phyloP scores from a whole-genome alignment of 305 asterid species.

The Withania somnifera region DNA sequence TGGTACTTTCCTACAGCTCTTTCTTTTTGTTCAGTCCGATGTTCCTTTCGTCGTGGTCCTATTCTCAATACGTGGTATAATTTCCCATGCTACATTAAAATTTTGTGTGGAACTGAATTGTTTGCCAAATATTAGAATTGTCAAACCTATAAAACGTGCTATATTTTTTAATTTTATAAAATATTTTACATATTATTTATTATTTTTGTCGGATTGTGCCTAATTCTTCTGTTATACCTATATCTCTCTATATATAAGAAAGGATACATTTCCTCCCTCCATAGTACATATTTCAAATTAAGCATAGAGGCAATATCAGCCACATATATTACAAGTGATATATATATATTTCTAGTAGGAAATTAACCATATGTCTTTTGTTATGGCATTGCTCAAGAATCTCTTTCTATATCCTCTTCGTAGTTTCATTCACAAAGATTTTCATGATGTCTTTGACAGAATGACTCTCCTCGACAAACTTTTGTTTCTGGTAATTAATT shows the following conservation, averaged over 20 bases:
- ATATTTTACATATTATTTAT: not conserved
- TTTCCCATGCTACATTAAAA: not conserved
- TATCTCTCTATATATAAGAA: not conserved
- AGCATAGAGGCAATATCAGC: not conserved
- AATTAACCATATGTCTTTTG: not conserved
- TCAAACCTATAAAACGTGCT: too few species aligned
- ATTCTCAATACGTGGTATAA: not conserved
- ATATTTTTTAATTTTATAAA: not conserved
- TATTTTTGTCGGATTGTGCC: not conserved
- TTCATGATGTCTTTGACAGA: constrained; percentile 20
- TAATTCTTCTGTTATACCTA: not conserved
- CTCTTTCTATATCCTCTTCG: constrained; percentile 20
- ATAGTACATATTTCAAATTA: not conserved
- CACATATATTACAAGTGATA: not conserved
- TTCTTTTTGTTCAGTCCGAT: too few species aligned
- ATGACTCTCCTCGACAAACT: constrained; percentile 37
- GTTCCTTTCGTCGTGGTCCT: too few species aligned
- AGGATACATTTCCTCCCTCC: not conserved
- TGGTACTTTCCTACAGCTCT: too few species aligned
- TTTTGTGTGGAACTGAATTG: not conserved
- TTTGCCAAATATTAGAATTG: not conserved
- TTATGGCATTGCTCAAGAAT: constrained; percentile 15
- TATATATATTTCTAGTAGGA: not conserved
- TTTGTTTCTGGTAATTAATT: constrained; percentile 42
- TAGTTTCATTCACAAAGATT: constrained; percentile 30